Evolutionary conservation across 2,329 filamentous ascomycete species (phyloP).

Genomic region (Colletotrichum noveboracense): DNA sequence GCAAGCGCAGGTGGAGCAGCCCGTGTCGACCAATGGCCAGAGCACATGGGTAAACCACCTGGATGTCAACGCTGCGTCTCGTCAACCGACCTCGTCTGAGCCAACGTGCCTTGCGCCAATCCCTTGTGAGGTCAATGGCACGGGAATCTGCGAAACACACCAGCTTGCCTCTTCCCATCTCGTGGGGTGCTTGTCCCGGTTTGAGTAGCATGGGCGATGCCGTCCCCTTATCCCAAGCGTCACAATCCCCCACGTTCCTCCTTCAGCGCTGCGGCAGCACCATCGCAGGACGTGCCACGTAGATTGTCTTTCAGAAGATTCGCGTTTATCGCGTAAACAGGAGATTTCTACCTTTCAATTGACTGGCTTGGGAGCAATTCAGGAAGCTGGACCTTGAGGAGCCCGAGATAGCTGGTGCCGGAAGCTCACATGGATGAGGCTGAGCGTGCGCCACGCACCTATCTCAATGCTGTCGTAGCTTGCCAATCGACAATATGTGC

Average conservation of each 20-base stretch:
- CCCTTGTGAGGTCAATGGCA: constrained; percentile 5
- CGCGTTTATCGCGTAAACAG: not conserved
- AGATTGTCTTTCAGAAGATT: not conserved
- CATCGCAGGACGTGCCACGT: not conserved
- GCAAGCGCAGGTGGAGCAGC: constrained; percentile 8
- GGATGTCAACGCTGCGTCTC: not conserved
- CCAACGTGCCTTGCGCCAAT: constrained; percentile 18
- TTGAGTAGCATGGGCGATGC: not conserved
- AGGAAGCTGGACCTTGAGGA: not conserved
- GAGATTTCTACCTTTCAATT: not conserved
- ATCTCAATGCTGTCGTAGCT: not conserved
- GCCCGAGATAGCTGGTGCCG: not conserved
- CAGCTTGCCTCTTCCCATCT: not conserved
- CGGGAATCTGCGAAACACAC: constrained; percentile 1
- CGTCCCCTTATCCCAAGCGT: not conserved
- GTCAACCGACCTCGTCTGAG: not conserved
- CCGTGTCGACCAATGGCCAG: constrained; percentile 45
- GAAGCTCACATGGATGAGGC: not conserved
- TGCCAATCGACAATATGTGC: not conserved
- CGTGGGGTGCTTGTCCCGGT: not conserved
- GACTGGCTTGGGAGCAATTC: not conserved
- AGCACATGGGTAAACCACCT: constrained; percentile 40
- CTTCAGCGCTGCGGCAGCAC: not conserved
- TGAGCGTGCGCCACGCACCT: not conserved
- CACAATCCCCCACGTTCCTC: not conserved